These are phyloP conservation scores for Suillus sp. DNA, from an alignment of 768 basidiomycete species.

Conservation along the genomic window DNA sequence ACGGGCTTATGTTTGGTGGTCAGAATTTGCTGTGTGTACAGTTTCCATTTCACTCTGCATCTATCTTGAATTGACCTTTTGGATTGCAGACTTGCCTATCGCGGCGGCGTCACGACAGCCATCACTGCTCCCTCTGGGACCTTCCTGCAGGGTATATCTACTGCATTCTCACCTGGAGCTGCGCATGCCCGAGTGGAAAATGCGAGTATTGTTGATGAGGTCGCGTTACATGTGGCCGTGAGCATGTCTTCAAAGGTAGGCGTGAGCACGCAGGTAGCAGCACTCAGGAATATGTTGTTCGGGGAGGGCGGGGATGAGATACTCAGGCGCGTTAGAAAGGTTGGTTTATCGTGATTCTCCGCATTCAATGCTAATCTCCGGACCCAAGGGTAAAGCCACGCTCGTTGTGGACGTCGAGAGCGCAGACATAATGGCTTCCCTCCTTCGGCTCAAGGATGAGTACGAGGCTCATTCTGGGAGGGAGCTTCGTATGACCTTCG, in stretches of 20 bases:
- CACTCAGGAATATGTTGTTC: conserved; percentile 60
- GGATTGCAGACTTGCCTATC: conserved; percentile 56
- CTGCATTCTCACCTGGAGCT: conserved; percentile 61
- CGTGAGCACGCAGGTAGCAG: conserved; percentile 68
- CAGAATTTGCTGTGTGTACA: conserved; percentile 68
- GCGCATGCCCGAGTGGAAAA: conserved; percentile 53
- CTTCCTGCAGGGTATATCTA: conserved; percentile 62
- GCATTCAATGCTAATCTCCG: neutral
- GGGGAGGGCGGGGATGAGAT: conserved; percentile 49
- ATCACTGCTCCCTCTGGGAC: conserved; percentile 49
- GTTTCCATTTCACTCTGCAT: neutral
- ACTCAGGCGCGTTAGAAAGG: conserved; percentile 21
- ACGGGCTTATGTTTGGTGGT: conserved; percentile 71
- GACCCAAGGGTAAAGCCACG: conserved; percentile 56
- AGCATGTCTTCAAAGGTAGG: conserved; percentile 45
- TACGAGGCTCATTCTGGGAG: conserved; percentile 60
- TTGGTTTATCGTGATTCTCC: conserved; percentile 3
- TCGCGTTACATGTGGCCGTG: conserved; percentile 65
- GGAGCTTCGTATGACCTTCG: conserved; percentile 62
- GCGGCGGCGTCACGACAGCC: conserved; percentile 65
- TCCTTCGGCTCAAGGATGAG: conserved; percentile 69
- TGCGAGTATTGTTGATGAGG: conserved; percentile 60
- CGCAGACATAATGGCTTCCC: conserved; percentile 72
- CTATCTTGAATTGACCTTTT: neutral
- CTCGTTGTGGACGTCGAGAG: conserved; percentile 68